Conservation (phyloP, 2,329 filamentous ascomycete species). For the Cladosporium phlei region DNA sequence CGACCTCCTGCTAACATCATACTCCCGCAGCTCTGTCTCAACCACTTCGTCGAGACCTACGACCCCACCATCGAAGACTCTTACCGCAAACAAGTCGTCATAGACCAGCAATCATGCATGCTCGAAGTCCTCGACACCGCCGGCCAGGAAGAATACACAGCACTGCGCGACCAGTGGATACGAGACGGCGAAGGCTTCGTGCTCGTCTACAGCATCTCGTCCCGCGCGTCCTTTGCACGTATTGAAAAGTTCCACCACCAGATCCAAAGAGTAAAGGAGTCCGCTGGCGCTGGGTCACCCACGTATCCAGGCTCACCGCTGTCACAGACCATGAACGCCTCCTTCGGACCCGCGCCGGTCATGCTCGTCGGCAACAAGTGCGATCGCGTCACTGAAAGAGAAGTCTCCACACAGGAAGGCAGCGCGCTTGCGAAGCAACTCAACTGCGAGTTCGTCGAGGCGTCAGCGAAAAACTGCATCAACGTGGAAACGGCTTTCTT, state of each 20-base stretch:
- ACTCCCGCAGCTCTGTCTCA: slow-evolving; percentile 74
- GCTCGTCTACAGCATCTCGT: slow-evolving; percentile 97
- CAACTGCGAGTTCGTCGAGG: slow-evolving; percentile 94
- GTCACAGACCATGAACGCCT: slow-evolving; percentile 51
- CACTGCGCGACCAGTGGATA: slow-evolving; percentile 95
- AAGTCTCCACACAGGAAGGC: slow-evolving; percentile 94
- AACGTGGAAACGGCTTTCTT: slow-evolving; percentile 99
- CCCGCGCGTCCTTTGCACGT: slow-evolving; percentile 86
- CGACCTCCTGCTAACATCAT: slow-evolving; percentile 1
- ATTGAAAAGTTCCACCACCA: slow-evolving; percentile 96
- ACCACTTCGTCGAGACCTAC: slow-evolving; percentile 95
- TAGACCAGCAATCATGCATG: slow-evolving; percentile 94
- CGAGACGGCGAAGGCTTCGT: slow-evolving; percentile 96
- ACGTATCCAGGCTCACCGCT: slow-evolving; percentile 73
- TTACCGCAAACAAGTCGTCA: slow-evolving; percentile 69
- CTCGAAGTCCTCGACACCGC: slow-evolving; percentile 95
- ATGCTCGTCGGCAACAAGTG: slow-evolving; percentile 99
- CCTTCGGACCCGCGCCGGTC: slow-evolving; percentile 72
- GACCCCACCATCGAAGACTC: slow-evolving; percentile 66
- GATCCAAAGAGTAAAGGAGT: slow-evolving; percentile 96
- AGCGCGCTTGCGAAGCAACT: slow-evolving; percentile 85
- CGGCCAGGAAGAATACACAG: slow-evolving; percentile 97
- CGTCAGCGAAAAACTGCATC: slow-evolving; percentile 95
- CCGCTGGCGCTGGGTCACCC: slow-evolving; percentile 64
- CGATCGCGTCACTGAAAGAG: slow-evolving; percentile 89